Evolutionary conservation across 306 rosid genomes (phyloP).

Genomic region (Quercus rubra): DNA sequence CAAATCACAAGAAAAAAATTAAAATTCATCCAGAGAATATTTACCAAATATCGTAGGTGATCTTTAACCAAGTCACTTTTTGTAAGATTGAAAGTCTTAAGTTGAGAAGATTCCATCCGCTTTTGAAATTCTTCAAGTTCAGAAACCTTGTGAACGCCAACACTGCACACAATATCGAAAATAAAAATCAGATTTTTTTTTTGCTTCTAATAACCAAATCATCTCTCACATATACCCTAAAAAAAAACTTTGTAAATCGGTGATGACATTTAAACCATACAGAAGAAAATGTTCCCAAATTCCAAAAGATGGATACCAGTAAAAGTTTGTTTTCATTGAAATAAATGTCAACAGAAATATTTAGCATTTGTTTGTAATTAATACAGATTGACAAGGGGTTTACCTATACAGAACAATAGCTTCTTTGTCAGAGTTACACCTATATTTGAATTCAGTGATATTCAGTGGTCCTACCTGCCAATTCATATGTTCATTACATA

Average conservation of each 20-base stretch:
- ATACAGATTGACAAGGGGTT: background rate
- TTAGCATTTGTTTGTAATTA: background rate
- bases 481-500: slow-evolving; percentile 18
- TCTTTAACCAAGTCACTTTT: slow-evolving; percentile 84
- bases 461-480: slow-evolving; percentile 75
- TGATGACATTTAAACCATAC: background rate
- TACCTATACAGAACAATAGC: slow-evolving; percentile 90
- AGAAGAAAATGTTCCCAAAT: background rate
- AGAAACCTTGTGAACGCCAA: slow-evolving; percentile 71
- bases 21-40: background rate
- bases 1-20: background rate
- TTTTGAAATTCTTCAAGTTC: slow-evolving; percentile 62
- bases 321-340: background rate
- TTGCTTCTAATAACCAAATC: background rate
- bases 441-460: slow-evolving; percentile 88
- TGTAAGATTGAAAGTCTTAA: slow-evolving; percentile 64
- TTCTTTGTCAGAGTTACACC: slow-evolving; percentile 51
- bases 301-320: background rate
- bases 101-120: slow-evolving; percentile 61
- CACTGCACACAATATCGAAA: slow-evolving; percentile 49
- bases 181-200: background rate
- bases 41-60: slow-evolving; percentile 93
- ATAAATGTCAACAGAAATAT: background rate
- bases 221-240: background rate
- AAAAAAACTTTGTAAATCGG: slow-evolving; percentile 1